Conservation (phyloP, 257 asterid species). For the Solanum appendiculatum region DNA sequence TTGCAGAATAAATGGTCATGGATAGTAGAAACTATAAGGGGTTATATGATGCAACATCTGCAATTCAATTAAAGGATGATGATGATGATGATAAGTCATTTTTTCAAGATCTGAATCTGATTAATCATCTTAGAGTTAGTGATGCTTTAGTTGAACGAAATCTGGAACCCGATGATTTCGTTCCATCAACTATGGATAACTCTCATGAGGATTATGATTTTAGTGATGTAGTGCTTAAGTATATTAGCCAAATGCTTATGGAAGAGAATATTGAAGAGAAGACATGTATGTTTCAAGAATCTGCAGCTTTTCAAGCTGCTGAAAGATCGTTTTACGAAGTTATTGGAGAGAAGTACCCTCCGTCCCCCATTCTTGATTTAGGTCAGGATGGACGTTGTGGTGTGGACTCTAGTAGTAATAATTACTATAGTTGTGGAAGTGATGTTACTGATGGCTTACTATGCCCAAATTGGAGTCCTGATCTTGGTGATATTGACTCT, state of each 20-base stretch:
- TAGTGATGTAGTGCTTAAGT: slow-evolving; percentile 53
- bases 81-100: background rate
- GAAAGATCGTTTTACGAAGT: slow-evolving; percentile 71
- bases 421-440: background rate
- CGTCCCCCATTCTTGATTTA: slow-evolving; percentile 15
- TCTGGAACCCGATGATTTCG: slow-evolving; percentile 1
- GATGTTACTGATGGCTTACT: slow-evolving; percentile 7
- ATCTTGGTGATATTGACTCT: slow-evolving; percentile 1
- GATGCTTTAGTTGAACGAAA: slow-evolving; percentile 6
- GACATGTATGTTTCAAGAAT: slow-evolving; percentile 61
- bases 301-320: slow-evolving; percentile 75
- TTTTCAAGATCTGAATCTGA: slow-evolving; percentile 14
- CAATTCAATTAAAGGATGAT: slow-evolving; percentile 9
- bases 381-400: slow-evolving; percentile 9
- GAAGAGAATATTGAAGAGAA: slow-evolving; percentile 81
- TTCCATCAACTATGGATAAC: slow-evolving; percentile 22
- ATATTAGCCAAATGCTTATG: slow-evolving; percentile 62
- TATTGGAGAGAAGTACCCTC: slow-evolving; percentile 42
- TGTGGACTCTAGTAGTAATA: slow-evolving; percentile 7
- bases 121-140: slow-evolving; percentile 11
- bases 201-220: slow-evolving; percentile 53
- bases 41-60: slow-evolving; percentile 13
- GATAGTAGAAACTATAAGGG: slow-evolving; percentile 34
- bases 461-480: slow-evolving; percentile 34
- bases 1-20: slow-evolving; percentile 37